Base-by-base conservation (phyloP, 192 early-diverging fungal genomes). In the Thoreauomyces humboldtii region DNA sequence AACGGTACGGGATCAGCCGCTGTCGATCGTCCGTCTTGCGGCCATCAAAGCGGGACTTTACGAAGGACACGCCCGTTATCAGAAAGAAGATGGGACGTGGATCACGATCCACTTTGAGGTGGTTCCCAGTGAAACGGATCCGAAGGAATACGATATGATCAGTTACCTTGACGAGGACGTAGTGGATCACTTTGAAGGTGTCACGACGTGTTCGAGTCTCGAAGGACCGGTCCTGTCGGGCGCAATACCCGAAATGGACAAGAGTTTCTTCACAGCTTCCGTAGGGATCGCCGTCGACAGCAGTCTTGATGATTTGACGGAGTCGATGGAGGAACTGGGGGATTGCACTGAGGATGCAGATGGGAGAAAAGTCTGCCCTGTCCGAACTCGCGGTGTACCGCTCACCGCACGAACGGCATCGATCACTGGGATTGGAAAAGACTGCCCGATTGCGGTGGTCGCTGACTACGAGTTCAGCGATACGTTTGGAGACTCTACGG, bases 391-490 rank as follows among this genome's bases (percentile, higher is more conserved):
- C n/a, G n/a, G n/a, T n/a, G n/a, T n/a, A n/a, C n/a, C n/a, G n/a
- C n/a, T n/a, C n/a, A n/a, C n/a, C n/a, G n/a, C n/a, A n/a, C n/a
- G n/a, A n/a, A n/a, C n/a, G n/a, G n/a, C n/a, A n/a, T n/a, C n/a
- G n/a, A n/a, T n/a, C n/a, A n/a, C n/a, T n/a, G n/a, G n/a, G n/a
- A n/a, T n/a, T n/a, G n/a, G n/a, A n/a, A n/a, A 52, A 7, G 67
- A 69, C 29, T 69, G 67, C 42, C 47, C 67, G 7, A 37, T 69
- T 25, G 67, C 59, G 0, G 47, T 69, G 11, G 48, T 69, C 1
- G 67, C 67, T 21, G 67, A 69, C 36, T 45, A 36, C 25, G 54
- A 59, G 24, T 69, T 69, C 48, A 54, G 35, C 24, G 38, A 19
- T 15, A 36, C 42, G 4, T 69, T 69, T 61, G 67, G 67, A 19